phyloP scores from a whole-genome alignment of 495 filamentous ascomycete genomes.

The Penicillium goetzii region DNA sequence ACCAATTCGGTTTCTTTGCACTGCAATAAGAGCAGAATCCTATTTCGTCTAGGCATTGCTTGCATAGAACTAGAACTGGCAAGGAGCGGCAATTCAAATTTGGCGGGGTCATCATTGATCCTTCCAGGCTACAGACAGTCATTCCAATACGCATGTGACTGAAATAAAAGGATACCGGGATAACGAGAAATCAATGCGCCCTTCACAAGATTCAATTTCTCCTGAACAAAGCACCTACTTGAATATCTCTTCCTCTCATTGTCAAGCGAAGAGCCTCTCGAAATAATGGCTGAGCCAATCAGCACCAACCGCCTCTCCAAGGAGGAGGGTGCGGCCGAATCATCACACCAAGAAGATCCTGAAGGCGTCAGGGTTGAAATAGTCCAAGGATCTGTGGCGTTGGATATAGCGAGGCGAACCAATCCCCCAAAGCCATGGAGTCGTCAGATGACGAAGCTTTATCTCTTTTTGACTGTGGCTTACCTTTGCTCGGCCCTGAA shows the following conservation, averaged over 20 bases:
- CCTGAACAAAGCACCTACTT: background rate
- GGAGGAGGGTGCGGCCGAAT: background rate
- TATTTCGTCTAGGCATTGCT: background rate
- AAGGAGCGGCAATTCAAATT: background rate
- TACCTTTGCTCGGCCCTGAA: background rate
- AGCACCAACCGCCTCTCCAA: background rate
- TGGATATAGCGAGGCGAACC: slow-evolving; percentile 20
- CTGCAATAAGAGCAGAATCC: background rate
- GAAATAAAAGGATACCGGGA: background rate
- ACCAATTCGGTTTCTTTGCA: background rate
- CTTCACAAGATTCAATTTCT: background rate
- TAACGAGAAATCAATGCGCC: background rate
- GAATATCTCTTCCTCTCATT: background rate
- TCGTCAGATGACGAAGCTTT: background rate
- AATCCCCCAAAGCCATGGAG: slow-evolving; percentile 23
- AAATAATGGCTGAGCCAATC: background rate
- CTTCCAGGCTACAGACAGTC: no score
- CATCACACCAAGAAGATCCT: background rate
- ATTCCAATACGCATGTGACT: background rate
- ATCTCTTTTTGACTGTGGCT: background rate
- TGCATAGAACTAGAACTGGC: background rate
- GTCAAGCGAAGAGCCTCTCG: background rate
- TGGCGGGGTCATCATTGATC: background rate
- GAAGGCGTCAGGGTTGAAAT: slow-evolving; percentile 20
- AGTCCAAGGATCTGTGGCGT: slow-evolving; percentile 21